These are phyloP conservation scores for Picea abies DNA, from an alignment of 83 land plant genomes.

Conservation along the genomic window DNA sequence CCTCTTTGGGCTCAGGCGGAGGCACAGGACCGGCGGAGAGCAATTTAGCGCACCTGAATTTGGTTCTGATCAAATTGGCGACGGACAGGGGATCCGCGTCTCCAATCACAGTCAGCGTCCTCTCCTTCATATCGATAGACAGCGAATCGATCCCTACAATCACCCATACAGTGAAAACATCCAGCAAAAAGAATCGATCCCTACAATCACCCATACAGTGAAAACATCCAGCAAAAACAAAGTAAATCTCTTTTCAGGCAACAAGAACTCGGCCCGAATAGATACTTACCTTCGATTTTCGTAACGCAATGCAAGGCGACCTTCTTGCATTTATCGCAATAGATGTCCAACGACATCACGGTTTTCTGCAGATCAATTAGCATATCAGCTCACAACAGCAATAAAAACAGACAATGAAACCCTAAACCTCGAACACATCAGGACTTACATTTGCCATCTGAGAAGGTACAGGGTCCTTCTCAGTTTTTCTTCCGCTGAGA, in stretches of 20 bases:
- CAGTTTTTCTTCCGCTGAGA: too few species aligned
- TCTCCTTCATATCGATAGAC: background rate
- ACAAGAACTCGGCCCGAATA: background rate
- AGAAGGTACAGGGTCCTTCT: too few species aligned
- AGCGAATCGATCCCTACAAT: background rate
- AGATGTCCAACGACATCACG: slow-evolving; percentile 4
- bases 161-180: too few species aligned
- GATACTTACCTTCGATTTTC: slow-evolving; percentile 6
- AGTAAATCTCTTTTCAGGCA: background rate
- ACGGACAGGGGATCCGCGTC: background rate
- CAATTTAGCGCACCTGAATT: background rate
- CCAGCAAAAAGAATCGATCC: background rate
- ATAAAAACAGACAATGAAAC: too few species aligned
- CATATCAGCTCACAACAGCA: too few species aligned
- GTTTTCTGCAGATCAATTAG: background rate
- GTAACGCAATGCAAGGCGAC: slow-evolving; percentile 16
- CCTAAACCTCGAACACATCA: too few species aligned
- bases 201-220: background rate
- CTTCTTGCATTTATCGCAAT: slow-evolving; percentile 17
- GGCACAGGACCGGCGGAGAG: background rate
- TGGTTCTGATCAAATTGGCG: background rate
- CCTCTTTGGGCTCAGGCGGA: background rate
- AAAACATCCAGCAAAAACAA: too few species aligned
- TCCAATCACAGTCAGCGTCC: background rate
- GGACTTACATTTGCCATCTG: too few species aligned